phyloP scores from a whole-genome alignment of 441 rosid species.

The Pelargonium cotyledonis region DNA sequence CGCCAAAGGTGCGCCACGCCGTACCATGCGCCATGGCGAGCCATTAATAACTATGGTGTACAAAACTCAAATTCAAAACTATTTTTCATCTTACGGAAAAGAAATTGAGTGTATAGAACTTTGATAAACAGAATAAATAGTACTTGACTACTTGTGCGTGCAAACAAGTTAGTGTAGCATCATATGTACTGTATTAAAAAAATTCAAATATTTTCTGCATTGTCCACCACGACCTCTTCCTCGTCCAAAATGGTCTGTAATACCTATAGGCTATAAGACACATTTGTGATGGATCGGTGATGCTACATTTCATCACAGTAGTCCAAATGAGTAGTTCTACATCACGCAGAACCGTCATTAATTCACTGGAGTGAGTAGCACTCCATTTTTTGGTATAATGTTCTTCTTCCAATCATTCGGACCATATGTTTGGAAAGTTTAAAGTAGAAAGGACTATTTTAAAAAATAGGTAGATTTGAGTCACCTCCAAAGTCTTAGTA shows the following conservation, averaged over 20 bases:
- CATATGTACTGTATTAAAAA: neutral
- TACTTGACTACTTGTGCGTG: neutral
- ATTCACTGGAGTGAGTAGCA: neutral
- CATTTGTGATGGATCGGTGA: neutral
- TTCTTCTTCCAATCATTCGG: neutral
- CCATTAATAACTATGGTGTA: too few species aligned
- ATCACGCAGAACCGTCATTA: neutral
- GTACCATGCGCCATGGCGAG: too few species aligned
- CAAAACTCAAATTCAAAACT: too few species aligned
- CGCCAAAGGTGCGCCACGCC: too few species aligned
- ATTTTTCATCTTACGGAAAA: too few species aligned
- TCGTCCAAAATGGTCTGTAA: neutral
- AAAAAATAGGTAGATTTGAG: slow-evolving; percentile 1
- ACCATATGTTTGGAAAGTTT: neutral
- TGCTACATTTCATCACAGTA: neutral
- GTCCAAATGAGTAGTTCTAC: neutral
- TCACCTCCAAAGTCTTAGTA: slow-evolving; percentile 2
- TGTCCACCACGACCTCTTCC: neutral
- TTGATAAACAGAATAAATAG: neutral
- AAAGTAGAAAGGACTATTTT: neutral
- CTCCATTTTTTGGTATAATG: neutral
- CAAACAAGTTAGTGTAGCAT: neutral
- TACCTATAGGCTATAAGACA: neutral
- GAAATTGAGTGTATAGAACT: too few species aligned
- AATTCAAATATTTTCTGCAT: neutral